Evolutionary conservation across 176 grass and related monocot species (phyloP), one percentile per base, ranked within the genome.

Genomic region (Hordeum marinum): DNA sequence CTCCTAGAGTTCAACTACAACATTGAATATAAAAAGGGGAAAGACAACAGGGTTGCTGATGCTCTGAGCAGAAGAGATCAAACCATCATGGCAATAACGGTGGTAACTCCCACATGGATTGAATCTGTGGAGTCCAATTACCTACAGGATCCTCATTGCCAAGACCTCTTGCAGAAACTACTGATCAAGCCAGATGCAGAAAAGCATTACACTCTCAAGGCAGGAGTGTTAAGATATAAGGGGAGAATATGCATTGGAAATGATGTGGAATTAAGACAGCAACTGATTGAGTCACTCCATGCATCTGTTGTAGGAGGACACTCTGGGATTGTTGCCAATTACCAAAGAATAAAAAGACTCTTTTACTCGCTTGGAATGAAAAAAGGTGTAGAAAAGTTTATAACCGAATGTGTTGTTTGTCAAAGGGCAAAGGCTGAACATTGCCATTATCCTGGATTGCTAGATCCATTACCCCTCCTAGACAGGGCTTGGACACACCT

Each of bases 111-210:
- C 8, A 9, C 20, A 0, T 58, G 55, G 20, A 9, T n/a, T 0
- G 55, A 58, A 9, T 2, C 18, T 1, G 54, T n/a, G 4, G 7
- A n/a, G 0, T 0, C 6, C 0, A 58, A 18, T 4, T 21, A 58
- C 7, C 0, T 2, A 0, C 0, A 4, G 4, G 55, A 58, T 1
- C 20, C 6, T 2, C 6, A 58, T 6, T 58, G 18, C 3, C 20
- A 58, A n/a, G 20, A 58, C 2, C 20, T n/a, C 0, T 7, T n/a
- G 0, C 55, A 58, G 1, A 58, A 58, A 3, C 20, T 58, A 2
- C 0, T 7, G 0, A 2, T 58, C 0, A 3, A 21, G 0, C 18
- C 18, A 2, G 2, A 21, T 3, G 1, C 52, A 8, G 2, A 7
- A 8, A 2, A 18, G 0, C 20, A 6, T 2, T 8, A 7, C 4